Evolutionary conservation across 192 early-diverging fungal genomes (phyloP), one percentile per base, ranked within the genome.

Genomic region (Haplosporangium gracile): DNA sequence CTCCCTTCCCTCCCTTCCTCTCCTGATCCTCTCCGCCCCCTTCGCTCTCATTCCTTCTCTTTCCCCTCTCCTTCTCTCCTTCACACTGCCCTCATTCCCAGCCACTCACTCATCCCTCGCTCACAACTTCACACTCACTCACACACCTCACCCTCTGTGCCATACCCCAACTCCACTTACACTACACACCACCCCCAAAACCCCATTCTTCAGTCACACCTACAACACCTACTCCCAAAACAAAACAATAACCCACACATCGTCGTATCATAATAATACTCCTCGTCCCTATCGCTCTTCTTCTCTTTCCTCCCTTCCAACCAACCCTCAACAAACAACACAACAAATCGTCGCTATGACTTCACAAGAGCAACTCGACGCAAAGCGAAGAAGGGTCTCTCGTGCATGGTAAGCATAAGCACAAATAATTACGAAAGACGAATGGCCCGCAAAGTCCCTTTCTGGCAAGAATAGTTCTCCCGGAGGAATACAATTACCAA

Each of bases 401-500:
- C 63, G 84, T 34, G 84, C 84, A 51, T 86, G 84, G 84, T 86
- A 76, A 73, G 40, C 34, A 51, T 45, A 20, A 34, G 45, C 4
- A 38, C 24, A 47, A 43, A 26, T 11, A 57, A 29, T 29, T 39
- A 60, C 24, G 40, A 11, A 45, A 45, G 43, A 55, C 16, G n/a
- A 57, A 57, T 26, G 55, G 55, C 55, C 60, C 10, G 26, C 7
- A 32, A 6, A 63, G 9, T 29, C 8, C 29, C 26, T 29, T 63
- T 5, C 55, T 57, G 60, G 60, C 60, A 29, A 63, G 60, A 63
- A 63, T 63, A 32, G 60, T 63, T 63, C 60, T 63, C 26, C 60
- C 60, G 60, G 60, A 92, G 72, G 95, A 95, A 88, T 92, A 93
- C 74, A 75, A 60, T 20, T 53, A 18, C 11, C 74, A 2, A 40